A percentile compares a stretch with the other conserved stretches of the same genome.
phyloP scores from a whole-genome alignment of 2,329 filamentous ascomycete genomes.

The Fusarium brachygibbosum region DNA sequence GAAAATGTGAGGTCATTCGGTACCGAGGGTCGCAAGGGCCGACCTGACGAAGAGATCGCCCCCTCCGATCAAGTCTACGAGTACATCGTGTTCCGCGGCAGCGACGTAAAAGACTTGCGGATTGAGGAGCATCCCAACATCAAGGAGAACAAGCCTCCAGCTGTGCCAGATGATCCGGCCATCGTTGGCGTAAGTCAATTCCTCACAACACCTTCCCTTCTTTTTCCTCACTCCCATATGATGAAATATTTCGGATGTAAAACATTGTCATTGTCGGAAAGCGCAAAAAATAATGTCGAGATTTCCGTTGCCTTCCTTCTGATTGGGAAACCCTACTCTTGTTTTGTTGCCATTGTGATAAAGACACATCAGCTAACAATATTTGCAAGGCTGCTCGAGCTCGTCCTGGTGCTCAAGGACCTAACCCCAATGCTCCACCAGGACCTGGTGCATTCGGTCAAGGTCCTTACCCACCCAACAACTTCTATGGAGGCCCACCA shows the following conservation, averaged over 20 bases:
- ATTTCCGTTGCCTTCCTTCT: slow-evolving; percentile 99
- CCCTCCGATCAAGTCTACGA: slow-evolving; percentile 93
- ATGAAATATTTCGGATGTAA: slow-evolving; percentile 99
- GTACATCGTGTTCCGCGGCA: slow-evolving; percentile 98
- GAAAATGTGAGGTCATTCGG: slow-evolving; percentile 96
- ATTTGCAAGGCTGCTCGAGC: slow-evolving; percentile 58
- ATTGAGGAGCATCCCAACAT: slow-evolving; percentile 86
- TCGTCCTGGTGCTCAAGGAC: slow-evolving; percentile 54
- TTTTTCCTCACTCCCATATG: slow-evolving; percentile 65
- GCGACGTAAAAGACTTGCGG: slow-evolving; percentile 97
- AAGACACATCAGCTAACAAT: slow-evolving; percentile 50
- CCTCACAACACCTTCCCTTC: slow-evolving; percentile 12
- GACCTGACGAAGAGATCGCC: slow-evolving; percentile 84
- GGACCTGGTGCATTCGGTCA: slow-evolving; percentile 59
- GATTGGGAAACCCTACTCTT: slow-evolving; percentile 63
- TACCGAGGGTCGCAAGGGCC: slow-evolving; percentile 88
- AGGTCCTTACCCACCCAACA: slow-evolving; percentile 61
- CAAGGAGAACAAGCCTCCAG: slow-evolving; percentile 80
- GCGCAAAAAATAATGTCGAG: slow-evolving; percentile 97
- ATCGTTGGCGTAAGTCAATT: slow-evolving; percentile 92
- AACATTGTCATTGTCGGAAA: slow-evolving; percentile 81
- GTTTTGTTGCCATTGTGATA: slow-evolving; percentile 27
- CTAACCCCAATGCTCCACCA: slow-evolving; percentile 53
- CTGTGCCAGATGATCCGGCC: slow-evolving; percentile 92
- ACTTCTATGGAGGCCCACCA: slow-evolving; percentile 64